Conservation (phyloP, 169 alveolate genomes). For the Babesia bovis region DNA sequence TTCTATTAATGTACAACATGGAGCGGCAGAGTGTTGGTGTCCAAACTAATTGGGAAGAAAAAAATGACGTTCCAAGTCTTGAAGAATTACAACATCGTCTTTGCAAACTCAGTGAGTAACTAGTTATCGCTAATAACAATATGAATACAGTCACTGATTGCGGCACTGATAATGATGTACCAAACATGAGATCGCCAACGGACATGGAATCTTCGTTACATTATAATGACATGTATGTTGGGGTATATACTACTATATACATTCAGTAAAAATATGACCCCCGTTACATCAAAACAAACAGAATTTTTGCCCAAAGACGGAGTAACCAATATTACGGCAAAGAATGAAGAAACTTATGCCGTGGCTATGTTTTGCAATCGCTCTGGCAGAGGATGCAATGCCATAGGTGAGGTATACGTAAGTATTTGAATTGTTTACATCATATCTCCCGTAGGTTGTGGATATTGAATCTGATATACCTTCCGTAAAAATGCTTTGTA, state of each 20-base stretch:
- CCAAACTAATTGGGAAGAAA: slow-evolving; percentile 6
- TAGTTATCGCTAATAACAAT: neutral
- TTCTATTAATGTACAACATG: neutral
- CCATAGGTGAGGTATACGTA: slow-evolving; percentile 6
- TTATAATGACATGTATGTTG: neutral
- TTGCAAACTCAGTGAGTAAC: slow-evolving; percentile 4
- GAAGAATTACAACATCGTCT: neutral
- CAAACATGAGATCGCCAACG: neutral
- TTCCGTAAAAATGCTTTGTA: slow-evolving; percentile 1
- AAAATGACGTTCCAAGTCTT: neutral
- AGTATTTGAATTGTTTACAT: neutral
- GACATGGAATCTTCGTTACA: neutral
- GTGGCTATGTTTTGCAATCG: slow-evolving; percentile 9
- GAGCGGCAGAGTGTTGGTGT: slow-evolving; percentile 12
- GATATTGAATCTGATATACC: slow-evolving; percentile 4
- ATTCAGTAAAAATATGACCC: neutral
- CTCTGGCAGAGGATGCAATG: neutral
- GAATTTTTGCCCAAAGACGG: slow-evolving; percentile 4
- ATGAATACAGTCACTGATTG: neutral
- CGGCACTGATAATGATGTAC: neutral
- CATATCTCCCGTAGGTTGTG: neutral
- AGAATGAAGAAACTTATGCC: neutral
- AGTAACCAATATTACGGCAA: neutral
- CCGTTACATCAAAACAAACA: neutral
- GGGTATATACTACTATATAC: neutral